These are phyloP conservation scores for Furcasterigmium furcatum DNA, from an alignment of 2,329 filamentous ascomycete species.

Conservation along the genomic window DNA sequence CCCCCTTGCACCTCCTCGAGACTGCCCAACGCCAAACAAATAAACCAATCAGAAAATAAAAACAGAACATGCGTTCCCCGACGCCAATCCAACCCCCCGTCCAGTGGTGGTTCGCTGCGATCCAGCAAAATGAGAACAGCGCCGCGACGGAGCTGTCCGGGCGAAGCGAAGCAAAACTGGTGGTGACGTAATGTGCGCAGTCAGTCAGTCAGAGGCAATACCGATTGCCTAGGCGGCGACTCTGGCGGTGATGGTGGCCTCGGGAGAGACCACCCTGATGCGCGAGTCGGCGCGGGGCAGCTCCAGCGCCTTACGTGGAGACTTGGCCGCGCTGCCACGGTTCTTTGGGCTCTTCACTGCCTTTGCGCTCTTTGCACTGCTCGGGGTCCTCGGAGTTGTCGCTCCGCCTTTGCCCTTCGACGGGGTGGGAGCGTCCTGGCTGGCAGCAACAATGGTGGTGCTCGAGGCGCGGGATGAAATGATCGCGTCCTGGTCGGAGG, in stretches of 20 bases:
- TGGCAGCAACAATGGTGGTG: constrained; percentile 12
- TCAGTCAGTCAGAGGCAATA: neutral
- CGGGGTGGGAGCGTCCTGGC: constrained; percentile 2
- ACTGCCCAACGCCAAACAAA: neutral
- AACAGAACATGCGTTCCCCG: neutral
- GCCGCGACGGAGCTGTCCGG: no score
- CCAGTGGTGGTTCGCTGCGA: neutral
- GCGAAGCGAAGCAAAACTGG: no score
- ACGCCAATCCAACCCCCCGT: constrained; percentile 3
- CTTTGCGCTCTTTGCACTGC: neutral
- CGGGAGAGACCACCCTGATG: constrained; percentile 12
- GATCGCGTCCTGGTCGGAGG: constrained; percentile 3
- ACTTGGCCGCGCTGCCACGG: constrained; percentile 10
- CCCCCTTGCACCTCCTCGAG: neutral
- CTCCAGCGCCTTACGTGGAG: constrained; percentile 12
- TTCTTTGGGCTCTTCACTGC: constrained; percentile 3
- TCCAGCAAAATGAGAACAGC: neutral
- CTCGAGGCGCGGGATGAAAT: constrained; percentile 8
- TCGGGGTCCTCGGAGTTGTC: neutral
- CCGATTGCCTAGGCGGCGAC: neutral
- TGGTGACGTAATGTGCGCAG: no score
- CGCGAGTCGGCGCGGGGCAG: constrained; percentile 9
- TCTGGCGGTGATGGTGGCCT: constrained; percentile 11
- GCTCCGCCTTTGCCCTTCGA: neutral
- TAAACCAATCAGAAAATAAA: constrained; percentile 2